phyloP scores from a whole-genome alignment of 768 basidiomycete genomes.

The Amanita inopinata region DNA sequence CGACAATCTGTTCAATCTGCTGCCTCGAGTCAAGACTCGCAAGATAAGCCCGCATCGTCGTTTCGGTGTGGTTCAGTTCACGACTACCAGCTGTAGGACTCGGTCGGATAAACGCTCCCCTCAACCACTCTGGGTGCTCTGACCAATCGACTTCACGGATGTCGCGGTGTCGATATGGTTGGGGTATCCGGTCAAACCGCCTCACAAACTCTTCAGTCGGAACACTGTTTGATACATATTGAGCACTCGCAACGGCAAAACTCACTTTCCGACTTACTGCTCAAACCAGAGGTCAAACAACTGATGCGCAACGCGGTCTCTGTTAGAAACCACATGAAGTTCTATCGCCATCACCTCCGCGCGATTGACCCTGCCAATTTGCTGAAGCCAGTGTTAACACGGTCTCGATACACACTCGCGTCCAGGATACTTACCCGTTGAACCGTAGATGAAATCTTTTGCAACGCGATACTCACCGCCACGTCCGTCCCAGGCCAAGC shows the following conservation, averaged over 20 bases:
- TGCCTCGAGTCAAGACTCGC: constrained; percentile 18
- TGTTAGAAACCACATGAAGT: constrained; percentile 60
- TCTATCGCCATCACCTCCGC: constrained; percentile 44
- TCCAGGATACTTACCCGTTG: constrained; percentile 32
- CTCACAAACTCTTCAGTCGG: constrained; percentile 36
- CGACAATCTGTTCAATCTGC: constrained; percentile 24
- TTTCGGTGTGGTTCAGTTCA: constrained; percentile 16
- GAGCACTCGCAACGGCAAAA: too few relatives aligned
- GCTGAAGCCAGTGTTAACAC: constrained; percentile 25
- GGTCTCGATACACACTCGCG: neutral
- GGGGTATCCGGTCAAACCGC: constrained; percentile 34
- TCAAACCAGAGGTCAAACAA: constrained; percentile 61
- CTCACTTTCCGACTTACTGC: constrained; percentile 36
- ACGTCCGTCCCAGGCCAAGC: constrained; percentile 35
- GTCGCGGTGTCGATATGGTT: constrained; percentile 32
- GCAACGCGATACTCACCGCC: constrained; percentile 48
- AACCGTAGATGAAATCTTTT: constrained; percentile 47
- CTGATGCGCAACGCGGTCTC: constrained; percentile 57
- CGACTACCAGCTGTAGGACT: neutral
- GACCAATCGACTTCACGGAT: constrained; percentile 32
- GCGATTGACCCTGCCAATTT: constrained; percentile 49
- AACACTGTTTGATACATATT: constrained; percentile 31
- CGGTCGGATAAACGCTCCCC: constrained; percentile 19
- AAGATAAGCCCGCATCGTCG: constrained; percentile 19
- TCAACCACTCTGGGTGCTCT: constrained; percentile 21